These are phyloP conservation scores for Leptographium flavum DNA, from an alignment of 2,329 filamentous ascomycete species.

Conservation along the genomic window DNA sequence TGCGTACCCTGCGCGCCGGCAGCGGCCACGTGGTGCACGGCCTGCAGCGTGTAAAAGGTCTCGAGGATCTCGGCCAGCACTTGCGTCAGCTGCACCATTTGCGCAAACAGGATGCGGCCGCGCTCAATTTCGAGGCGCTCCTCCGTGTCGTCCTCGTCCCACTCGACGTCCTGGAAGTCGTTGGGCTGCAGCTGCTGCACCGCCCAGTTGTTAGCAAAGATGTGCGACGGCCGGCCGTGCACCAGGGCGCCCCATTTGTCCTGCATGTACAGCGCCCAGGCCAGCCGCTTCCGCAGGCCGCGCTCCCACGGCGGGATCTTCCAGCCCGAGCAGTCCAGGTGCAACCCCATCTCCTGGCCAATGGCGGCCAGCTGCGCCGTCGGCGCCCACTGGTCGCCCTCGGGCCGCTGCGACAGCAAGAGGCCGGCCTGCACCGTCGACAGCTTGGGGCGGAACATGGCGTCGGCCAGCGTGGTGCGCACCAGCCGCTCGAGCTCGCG, in stretches of 20 bases:
- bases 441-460: constrained; percentile 37
- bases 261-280: constrained; percentile 52
- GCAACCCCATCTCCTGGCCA: constrained; percentile 42
- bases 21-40: constrained; percentile 52
- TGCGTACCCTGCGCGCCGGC: constrained; percentile 58
- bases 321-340: constrained; percentile 48
- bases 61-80: constrained; percentile 71
- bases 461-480: constrained; percentile 28
- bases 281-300: constrained; percentile 43
- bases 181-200: constrained; percentile 49
- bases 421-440: constrained; percentile 41
- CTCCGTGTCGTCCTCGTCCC: constrained; percentile 45
- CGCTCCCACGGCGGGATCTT: constrained; percentile 49
- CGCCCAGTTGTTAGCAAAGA: constrained; percentile 58
- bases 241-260: constrained; percentile 71
- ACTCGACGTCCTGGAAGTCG: constrained; percentile 62
- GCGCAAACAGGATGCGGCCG: constrained; percentile 55
- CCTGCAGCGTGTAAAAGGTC: constrained; percentile 67
- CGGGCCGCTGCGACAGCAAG: constrained; percentile 33
- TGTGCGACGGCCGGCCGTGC: constrained; percentile 72
- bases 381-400: constrained; percentile 31
- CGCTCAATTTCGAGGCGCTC: constrained; percentile 52
- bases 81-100: constrained; percentile 61
- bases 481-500: constrained; percentile 19
- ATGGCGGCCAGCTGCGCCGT: constrained; percentile 41